Percentiles rank a stretch among this genome's conserved stretches.
Evolutionary conservation across 192 early-diverging fungal genomes (phyloP).

Genomic region (Coemansia sp.): DNA sequence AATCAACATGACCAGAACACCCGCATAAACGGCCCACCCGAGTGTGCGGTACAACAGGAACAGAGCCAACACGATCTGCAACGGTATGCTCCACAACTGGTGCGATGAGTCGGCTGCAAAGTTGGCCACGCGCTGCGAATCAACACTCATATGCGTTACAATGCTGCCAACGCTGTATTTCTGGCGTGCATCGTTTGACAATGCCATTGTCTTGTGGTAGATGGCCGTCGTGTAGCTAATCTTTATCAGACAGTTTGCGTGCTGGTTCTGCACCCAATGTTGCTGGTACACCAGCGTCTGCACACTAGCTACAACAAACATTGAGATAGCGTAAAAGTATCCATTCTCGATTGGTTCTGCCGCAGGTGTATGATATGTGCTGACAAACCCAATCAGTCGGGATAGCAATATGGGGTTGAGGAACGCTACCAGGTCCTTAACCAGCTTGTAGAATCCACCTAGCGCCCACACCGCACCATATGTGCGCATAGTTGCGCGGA

Average conservation of each 20-base stretch:
- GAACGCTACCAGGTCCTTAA: constrained; percentile 70
- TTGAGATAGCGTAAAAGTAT: constrained; percentile 22
- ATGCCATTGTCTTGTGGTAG: constrained; percentile 15
- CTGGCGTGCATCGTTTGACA: constrained; percentile 58
- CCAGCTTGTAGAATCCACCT: constrained; percentile 70
- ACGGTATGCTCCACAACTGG: constrained; percentile 34
- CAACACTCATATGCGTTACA: constrained; percentile 64
- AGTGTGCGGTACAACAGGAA: constrained; percentile 19
- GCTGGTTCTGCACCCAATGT: not conserved
- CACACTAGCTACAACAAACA: constrained; percentile 8
- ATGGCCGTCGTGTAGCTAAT: not conserved
- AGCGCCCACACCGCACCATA: constrained; percentile 55
- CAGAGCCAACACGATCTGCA: constrained; percentile 13
- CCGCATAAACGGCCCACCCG: constrained; percentile 17
- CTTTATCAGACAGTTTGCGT: not conserved
- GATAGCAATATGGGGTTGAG: constrained; percentile 67
- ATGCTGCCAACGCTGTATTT: constrained; percentile 76
- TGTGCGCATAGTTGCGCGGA: not conserved
- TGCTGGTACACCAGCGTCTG: constrained; percentile 4
- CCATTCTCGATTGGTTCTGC: constrained; percentile 20
- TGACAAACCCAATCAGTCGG: constrained; percentile 25
- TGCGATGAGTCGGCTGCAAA: not conserved
- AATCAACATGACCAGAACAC: constrained; percentile 5
- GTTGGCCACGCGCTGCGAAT: constrained; percentile 24
- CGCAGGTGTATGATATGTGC: constrained; percentile 4